Conservation (phyloP, 1,284 basidiomycete species). For the Moniliophthora roreri region DNA sequence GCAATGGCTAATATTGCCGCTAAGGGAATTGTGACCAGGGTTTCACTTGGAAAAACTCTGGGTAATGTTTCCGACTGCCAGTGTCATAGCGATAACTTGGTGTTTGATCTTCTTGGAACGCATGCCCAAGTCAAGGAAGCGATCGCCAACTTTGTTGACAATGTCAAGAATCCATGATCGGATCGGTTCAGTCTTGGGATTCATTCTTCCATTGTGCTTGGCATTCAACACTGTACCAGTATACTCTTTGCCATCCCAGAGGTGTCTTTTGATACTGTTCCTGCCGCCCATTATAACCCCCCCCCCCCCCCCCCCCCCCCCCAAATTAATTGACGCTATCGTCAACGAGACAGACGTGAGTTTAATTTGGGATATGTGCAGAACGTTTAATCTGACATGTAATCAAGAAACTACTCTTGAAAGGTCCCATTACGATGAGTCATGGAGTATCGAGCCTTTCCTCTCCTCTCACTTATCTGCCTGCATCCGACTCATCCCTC, state of each 20-base stretch:
- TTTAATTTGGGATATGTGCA: too few species aligned
- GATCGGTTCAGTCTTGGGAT: not conserved
- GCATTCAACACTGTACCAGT: too few species aligned
- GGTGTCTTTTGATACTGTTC: not conserved
- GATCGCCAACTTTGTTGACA: not conserved
- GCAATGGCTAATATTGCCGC: not conserved
- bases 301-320: too few species aligned
- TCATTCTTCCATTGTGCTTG: too few species aligned
- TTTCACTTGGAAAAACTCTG: not conserved
- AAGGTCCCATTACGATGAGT: too few species aligned
- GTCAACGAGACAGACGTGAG: too few species aligned
- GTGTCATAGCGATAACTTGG: not conserved
- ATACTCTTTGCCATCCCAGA: too few species aligned
- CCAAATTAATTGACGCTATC: constrained; percentile 15
- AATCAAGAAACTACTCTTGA: too few species aligned
- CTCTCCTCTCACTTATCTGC: too few species aligned
- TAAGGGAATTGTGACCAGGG: constrained; percentile 5
- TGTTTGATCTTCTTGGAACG: not conserved
- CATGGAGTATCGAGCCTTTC: too few species aligned
- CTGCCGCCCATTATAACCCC: constrained; percentile 27
- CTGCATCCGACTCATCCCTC: too few species aligned
- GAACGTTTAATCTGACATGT: too few species aligned
- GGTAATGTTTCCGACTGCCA: not conserved
- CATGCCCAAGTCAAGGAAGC: not conserved
- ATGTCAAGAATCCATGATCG: not conserved